These are phyloP conservation scores for Cyclaneusma minus DNA, from an alignment of 2,329 filamentous ascomycete genomes.

Conservation along the genomic window DNA sequence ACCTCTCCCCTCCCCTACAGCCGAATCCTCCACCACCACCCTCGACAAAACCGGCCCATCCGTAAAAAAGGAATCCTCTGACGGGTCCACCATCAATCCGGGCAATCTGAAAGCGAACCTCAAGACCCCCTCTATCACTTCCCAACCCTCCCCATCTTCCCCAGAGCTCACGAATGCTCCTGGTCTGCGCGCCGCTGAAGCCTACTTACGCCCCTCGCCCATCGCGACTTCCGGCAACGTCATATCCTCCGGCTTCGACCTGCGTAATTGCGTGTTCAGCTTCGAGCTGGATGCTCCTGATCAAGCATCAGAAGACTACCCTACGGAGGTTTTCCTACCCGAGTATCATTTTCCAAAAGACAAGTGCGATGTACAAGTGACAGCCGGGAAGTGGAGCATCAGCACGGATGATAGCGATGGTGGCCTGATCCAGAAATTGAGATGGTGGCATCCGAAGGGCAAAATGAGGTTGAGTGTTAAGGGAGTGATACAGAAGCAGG, in stretches of 20 bases:
- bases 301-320: slow-evolving; percentile 43
- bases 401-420: slow-evolving; percentile 55
- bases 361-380: slow-evolving; percentile 56
- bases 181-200: slow-evolving; percentile 81
- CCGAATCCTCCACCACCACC: slow-evolving; percentile 31
- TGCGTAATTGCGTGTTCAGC: slow-evolving; percentile 62
- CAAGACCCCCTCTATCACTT: slow-evolving; percentile 50
- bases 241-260: slow-evolving; percentile 61
- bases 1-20: slow-evolving; percentile 27
- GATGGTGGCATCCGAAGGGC: slow-evolving; percentile 87
- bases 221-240: slow-evolving; percentile 60
- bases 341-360: slow-evolving; percentile 82
- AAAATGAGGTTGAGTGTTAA: slow-evolving; percentile 65
- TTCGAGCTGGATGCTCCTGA: slow-evolving; percentile 50
- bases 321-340: slow-evolving; percentile 75
- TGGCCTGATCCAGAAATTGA: slow-evolving; percentile 56
- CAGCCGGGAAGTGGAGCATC: slow-evolving; percentile 82
- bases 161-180: slow-evolving; percentile 45
- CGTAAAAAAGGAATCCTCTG: slow-evolving; percentile 26
- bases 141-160: slow-evolving; percentile 32
- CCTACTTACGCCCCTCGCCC: slow-evolving; percentile 76
- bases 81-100: slow-evolving; percentile 50
- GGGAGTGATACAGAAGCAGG: slow-evolving; percentile 46
- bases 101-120: slow-evolving; percentile 62
- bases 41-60: slow-evolving; percentile 23